These are phyloP conservation scores for Hibiscus trionum DNA, from an alignment of 345 rosid species.

Conservation along the genomic window DNA sequence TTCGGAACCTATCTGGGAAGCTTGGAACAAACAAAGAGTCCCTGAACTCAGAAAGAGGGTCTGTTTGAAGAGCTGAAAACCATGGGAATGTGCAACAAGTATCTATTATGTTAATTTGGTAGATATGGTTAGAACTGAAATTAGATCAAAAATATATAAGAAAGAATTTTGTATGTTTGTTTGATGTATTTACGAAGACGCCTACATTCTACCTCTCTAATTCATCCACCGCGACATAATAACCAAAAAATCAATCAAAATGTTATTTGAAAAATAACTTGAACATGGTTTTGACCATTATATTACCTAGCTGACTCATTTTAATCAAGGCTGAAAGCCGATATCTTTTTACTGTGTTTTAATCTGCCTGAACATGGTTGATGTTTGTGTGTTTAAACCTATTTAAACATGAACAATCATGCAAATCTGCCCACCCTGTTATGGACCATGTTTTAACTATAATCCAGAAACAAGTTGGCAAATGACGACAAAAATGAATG, in stretches of 20 bases:
- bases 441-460: background rate
- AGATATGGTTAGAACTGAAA: constrained; percentile 4
- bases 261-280: too few relatives aligned
- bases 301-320: background rate
- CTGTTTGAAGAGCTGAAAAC: background rate
- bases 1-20: background rate
- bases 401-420: background rate
- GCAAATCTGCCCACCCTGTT: background rate
- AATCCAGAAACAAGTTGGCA: background rate
- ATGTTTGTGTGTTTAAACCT: background rate
- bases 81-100: background rate
- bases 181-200: background rate
- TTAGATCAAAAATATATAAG: background rate
- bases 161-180: constrained; percentile 3
- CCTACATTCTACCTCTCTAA: background rate
- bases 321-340: background rate
- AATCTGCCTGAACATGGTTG: background rate
- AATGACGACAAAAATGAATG: background rate
- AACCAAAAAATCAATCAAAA: background rate
- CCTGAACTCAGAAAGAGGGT: background rate
- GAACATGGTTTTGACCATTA: too few relatives aligned
- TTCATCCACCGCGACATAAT: background rate
- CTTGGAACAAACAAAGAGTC: background rate
- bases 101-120: background rate
- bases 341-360: background rate